phyloP scores from a whole-genome alignment of 768 basidiomycete species.

The Chlorophyllum brunneum region DNA sequence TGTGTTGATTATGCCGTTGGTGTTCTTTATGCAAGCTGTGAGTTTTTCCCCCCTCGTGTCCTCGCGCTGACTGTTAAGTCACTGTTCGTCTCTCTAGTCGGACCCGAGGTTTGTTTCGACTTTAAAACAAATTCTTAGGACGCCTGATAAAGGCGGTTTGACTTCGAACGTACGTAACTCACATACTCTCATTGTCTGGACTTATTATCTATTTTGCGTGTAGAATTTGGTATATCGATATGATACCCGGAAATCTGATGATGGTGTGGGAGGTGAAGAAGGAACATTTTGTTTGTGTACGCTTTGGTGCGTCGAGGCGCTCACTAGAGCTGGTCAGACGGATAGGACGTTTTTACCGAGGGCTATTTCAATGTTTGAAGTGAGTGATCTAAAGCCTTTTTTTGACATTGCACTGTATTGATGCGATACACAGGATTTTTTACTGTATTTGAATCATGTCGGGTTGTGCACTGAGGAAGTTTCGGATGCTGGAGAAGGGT shows the following conservation, averaged over 20 bases:
- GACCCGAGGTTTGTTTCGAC: constrained; percentile 90
- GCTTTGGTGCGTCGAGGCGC: constrained; percentile 82
- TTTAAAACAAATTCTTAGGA: constrained; percentile 76
- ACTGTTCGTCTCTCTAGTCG: constrained; percentile 42
- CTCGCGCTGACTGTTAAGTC: neutral
- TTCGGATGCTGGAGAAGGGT: constrained; percentile 83
- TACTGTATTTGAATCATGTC: constrained; percentile 83
- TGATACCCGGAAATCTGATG: constrained; percentile 79
- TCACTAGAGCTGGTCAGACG: constrained; percentile 83
- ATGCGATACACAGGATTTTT: constrained; percentile 51
- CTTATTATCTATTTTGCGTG: neutral
- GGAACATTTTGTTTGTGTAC: constrained; percentile 93
- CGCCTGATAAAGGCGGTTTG: constrained; percentile 87
- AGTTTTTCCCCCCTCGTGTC: constrained; percentile 17
- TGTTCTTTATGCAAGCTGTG: constrained; percentile 86
- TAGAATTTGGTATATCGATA: constrained; percentile 88
- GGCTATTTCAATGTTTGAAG: constrained; percentile 89
- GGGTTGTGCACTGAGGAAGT: constrained; percentile 86
- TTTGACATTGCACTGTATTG: neutral
- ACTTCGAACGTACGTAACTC: constrained; percentile 68
- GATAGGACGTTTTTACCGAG: constrained; percentile 61
- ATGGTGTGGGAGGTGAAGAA: constrained; percentile 95
- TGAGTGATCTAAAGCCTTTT: constrained; percentile 24
- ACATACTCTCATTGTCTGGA: neutral
- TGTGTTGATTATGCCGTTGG: constrained; percentile 87